These are phyloP conservation scores for Chenopodium album DNA, from an alignment of 148 eudicot species.

Conservation along the genomic window DNA sequence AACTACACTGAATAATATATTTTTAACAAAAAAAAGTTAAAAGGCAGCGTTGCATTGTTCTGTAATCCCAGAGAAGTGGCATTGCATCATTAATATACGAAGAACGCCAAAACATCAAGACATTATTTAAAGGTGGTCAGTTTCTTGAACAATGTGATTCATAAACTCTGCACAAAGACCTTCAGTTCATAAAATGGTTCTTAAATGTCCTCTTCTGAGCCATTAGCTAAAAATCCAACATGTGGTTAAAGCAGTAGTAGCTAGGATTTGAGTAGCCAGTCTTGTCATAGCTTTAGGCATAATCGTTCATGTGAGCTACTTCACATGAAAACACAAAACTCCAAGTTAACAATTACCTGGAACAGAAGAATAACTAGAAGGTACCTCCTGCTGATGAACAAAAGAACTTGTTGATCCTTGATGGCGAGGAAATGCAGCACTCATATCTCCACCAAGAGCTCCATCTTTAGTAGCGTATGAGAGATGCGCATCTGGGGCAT, in stretches of 20 bases:
- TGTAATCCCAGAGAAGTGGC: not conserved
- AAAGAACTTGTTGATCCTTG: constrained; percentile 51
- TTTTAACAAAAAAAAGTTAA: not conserved
- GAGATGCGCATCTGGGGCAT: constrained; percentile 50
- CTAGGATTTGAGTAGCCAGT: constrained; percentile 3
- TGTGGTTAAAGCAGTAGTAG: constrained; percentile 6
- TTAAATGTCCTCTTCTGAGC: constrained; percentile 4
- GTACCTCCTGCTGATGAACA: constrained; percentile 99
- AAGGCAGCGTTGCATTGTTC: not conserved
- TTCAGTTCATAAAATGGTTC: not conserved
- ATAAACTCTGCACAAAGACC: constrained; percentile 4
- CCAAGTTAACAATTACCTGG: constrained; percentile 80
- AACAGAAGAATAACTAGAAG: constrained; percentile 99
- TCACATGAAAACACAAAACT: constrained; percentile 49
- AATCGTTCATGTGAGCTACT: constrained; percentile 29
- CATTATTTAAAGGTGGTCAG: not conserved
- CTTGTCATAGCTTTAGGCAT: constrained; percentile 10
- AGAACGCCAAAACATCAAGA: constrained; percentile 1
- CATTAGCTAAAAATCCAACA: not conserved
- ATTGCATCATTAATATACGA: not conserved
- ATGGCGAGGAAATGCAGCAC: constrained; percentile 48
- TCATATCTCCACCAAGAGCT: constrained; percentile 43
- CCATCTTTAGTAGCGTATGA: constrained; percentile 55
- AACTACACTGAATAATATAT: not conserved
- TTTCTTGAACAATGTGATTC: not conserved